Evolutionary conservation across 805 yeast species (phyloP).

Genomic region (Teunomyces panamensis): DNA sequence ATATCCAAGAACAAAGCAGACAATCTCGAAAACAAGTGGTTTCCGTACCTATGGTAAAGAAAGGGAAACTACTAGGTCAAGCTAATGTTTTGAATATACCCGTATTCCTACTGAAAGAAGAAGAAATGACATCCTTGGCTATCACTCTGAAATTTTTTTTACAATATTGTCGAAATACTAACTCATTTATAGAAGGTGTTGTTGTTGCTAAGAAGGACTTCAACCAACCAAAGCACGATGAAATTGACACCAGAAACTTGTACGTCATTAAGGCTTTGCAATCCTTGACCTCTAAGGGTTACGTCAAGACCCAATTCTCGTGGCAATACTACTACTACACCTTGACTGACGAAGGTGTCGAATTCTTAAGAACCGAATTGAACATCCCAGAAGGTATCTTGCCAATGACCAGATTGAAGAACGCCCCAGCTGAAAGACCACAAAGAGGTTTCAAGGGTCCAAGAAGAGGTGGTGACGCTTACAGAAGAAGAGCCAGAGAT

Average conservation of each 20-base stretch:
- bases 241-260: constrained; percentile 96
- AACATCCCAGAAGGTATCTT: constrained; percentile 98
- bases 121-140: not conserved
- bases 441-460: constrained; percentile 42
- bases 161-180: constrained; percentile 25
- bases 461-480: constrained; percentile 43
- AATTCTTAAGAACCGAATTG: constrained; percentile 95
- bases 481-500: constrained; percentile 65
- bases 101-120: not conserved
- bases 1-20: not conserved
- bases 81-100: too few relatives aligned
- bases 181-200: constrained; percentile 82
- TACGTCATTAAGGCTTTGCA: constrained; percentile 98
- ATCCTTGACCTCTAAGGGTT: constrained; percentile 98
- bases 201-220: constrained; percentile 99
- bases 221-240: constrained; percentile 97
- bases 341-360: constrained; percentile 99
- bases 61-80: too few relatives aligned
- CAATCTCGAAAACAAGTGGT: not conserved
- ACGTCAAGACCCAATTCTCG: constrained; percentile 99
- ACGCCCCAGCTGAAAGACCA: constrained; percentile 81
- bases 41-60: too few relatives aligned
- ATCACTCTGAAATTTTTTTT: not conserved
- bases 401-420: constrained; percentile 97
- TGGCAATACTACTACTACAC: constrained; percentile 99